Percentiles rank a stretch among this genome's conserved stretches.
Conservation (phyloP, 2,329 filamentous ascomycete genomes). For the Exophiala xenobiotica region DNA sequence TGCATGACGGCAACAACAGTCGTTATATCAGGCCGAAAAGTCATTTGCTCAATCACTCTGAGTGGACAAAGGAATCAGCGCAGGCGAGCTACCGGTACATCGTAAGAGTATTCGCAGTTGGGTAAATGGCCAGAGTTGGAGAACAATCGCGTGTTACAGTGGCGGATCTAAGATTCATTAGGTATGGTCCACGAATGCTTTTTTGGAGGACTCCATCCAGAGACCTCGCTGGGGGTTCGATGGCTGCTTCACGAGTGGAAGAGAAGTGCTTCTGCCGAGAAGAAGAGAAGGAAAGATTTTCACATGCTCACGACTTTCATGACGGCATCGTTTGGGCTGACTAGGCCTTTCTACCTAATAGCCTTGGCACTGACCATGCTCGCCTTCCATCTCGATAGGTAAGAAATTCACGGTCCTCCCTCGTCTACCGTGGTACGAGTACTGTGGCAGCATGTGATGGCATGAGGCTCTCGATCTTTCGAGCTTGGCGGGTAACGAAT, state of each 20-base stretch:
- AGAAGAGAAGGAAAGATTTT: not conserved
- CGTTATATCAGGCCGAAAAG: not conserved
- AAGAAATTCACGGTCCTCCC: not conserved
- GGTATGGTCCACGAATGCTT: not conserved
- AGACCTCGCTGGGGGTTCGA: not conserved
- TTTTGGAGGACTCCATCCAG: not conserved
- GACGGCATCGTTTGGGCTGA: not conserved
- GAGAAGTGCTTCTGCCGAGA: not conserved
- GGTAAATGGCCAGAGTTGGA: slow-evolving; percentile 4
- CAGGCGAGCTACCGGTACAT: slow-evolving; percentile 11
- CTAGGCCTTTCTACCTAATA: not conserved
- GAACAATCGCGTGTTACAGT: slow-evolving; percentile 4
- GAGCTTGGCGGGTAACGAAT: no score
- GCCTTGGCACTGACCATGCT: not conserved
- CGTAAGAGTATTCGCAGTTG: not conserved
- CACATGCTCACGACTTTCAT: not conserved
- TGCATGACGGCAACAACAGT: not conserved
- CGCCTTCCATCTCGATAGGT: not conserved
- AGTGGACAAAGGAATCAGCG: not conserved
- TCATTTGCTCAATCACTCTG: slow-evolving; percentile 3
- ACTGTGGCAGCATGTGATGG: no score
- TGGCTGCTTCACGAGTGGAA: not conserved
- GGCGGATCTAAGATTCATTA: slow-evolving; percentile 4
- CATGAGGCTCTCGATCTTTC: no score
- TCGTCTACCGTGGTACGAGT: no score